Evolutionary conservation across 306 rosid species (phyloP), one percentile per base, ranked within the genome.

Genomic region (Begonia fuchsioides): DNA sequence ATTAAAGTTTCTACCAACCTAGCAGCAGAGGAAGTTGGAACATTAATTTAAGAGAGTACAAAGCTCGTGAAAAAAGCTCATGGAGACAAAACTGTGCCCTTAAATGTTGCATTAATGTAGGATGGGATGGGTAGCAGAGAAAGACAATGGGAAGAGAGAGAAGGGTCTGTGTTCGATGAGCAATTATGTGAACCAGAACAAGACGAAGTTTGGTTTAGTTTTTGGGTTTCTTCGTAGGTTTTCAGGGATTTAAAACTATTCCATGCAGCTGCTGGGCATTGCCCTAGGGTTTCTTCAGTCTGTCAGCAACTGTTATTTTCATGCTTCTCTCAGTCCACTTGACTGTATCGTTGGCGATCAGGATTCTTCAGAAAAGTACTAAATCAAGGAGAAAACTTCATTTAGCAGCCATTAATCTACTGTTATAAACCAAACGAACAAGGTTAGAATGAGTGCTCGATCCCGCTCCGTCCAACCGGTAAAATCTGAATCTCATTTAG

Each of bases 81-180:
- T 79, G 75, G 80, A 69, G 80, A 79, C 79, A 81, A 84, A 76
- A 70, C 73, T 76, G 82, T 72, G 48, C 78, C 73, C 73, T 70
- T 81, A 59, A 88, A 76, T 82, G 57, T 63, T 1, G 75, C 80
- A 88, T 72, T 83, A 63, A 70, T 70, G 70, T 67, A 52, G 53
- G 65, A 73, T 72, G 76, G 53, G 65, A 73, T 72, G 76, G 76
- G 56, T 19, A 44, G 14, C 6, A 47, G 39, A 17, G 20, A 19
- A 14, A 43, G 13, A 4, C 3, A 48, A 12, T 16, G 71, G 60
- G 71, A 59, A 50, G 76, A 62, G 69, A 60, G 71, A 71, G 73
- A 71, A 71, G 77, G 80, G 86, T 80, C 47, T 83, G 66, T 78
- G 83, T 78, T 76, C 72, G 65, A 75, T 71, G 74, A 47, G 70